These are phyloP conservation scores for Phytopythium kandeliae DNA, from an alignment of 352 stramenopile species.

Conservation along the genomic window DNA sequence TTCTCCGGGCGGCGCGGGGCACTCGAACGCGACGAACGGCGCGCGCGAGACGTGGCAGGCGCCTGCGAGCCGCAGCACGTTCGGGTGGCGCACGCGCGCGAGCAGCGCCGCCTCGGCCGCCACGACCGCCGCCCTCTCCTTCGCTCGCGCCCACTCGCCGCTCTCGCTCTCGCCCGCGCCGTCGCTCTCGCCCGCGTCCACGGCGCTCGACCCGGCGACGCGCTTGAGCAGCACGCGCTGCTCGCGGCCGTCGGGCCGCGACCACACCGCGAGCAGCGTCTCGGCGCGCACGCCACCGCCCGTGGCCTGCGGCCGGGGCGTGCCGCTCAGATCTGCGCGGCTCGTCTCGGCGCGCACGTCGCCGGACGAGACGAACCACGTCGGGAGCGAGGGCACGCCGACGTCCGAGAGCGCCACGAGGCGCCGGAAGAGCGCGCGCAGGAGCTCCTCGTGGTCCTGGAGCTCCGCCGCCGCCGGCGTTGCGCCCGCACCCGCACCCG, in stretches of 20 bases:
- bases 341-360: constrained; percentile 27
- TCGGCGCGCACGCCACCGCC: constrained; percentile 16
- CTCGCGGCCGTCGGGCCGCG: constrained; percentile 18
- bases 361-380: constrained; percentile 47
- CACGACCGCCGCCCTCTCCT: constrained; percentile 17
- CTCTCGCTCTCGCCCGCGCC: neutral
- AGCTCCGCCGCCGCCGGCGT: neutral
- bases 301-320: constrained; percentile 15
- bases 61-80: constrained; percentile 50
- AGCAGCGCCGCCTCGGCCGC: constrained; percentile 33
- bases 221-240: constrained; percentile 43
- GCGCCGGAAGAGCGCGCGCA: constrained; percentile 38
- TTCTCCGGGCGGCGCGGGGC: constrained; percentile 7
- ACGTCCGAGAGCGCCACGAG: constrained; percentile 40
- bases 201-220: neutral
- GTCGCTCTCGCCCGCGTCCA: neutral
- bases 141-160: too few relatives aligned
- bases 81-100: constrained; percentile 34
- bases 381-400: constrained; percentile 31
- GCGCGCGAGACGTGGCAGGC: constrained; percentile 35
- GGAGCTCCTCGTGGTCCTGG: constrained; percentile 30
- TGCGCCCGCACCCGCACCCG: neutral
- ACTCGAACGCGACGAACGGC: constrained; percentile 55
- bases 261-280: constrained; percentile 25
- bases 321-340: too few relatives aligned